Evolutionary conservation across 768 basidiomycete species (phyloP), one percentile per base, ranked within the genome.

Genomic region (Strobilomyces dryophilus): DNA sequence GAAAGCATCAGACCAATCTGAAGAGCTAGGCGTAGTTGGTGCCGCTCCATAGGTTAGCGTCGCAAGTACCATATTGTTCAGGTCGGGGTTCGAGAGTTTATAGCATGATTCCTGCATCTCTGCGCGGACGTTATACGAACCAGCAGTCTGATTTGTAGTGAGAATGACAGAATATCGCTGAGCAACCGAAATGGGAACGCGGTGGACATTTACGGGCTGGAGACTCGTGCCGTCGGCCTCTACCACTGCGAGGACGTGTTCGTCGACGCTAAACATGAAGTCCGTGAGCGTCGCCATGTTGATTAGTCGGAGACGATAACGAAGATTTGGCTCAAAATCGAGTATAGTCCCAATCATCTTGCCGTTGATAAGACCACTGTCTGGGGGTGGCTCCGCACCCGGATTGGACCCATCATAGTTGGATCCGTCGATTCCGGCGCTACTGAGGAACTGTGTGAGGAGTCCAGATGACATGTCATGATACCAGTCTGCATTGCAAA

Each of bases 91-190:
- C 8, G 58, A 1, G 42, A 68, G 58, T 26, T 70, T 70, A 45
- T 70, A 73, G 40, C 67, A 68, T 1, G 53, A 34, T 5, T 44
- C 61, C 43, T 74, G 73, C 56, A 77, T 58, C 37, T 66, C 68
- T 10, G 72, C 71, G 21, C 76, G 71, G 56, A 78, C 57, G 18
- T 66, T 64, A 45, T 73, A 74, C 5, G 64, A 61, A 20, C 68
- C 70, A 27, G 48, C 59, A 7, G 71, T 74, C 53, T 68, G 68
- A 53, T 77, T 74, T 34, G 78, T 73, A 21, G 55, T 56, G 15
- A 80, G 60, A 36, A 81, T 66, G 32, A 76, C 79, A n/a, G 73
- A 75, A 59, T 79, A 79, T 40, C 79, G 72, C 66, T 80, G 79
- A 2, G 78, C 79, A 40, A 79, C 69, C 24, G 71, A 71, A 51